Evolutionary conservation across 2,329 filamentous ascomycete genomes (phyloP).

Genomic region (Trichoderma sp.): DNA sequence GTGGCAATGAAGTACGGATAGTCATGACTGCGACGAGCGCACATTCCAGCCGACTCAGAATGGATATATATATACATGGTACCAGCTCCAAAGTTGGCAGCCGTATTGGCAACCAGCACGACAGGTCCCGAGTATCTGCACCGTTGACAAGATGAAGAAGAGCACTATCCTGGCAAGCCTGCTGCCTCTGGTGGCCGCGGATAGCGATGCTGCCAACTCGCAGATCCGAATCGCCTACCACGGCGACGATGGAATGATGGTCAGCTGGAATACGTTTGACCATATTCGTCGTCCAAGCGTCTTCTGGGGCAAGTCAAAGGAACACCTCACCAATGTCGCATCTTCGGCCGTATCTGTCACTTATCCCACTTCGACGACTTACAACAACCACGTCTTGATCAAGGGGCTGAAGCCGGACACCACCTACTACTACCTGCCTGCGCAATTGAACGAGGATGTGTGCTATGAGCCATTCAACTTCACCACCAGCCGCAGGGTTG

Average conservation of each 20-base stretch:
- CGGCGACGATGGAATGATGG: conserved; percentile 8
- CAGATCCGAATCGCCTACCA: conserved; percentile 13
- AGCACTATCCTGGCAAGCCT: background rate
- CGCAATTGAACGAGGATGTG: background rate
- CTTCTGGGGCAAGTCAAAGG: conserved; percentile 4
- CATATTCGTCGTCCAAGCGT: conserved; percentile 2
- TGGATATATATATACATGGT: background rate
- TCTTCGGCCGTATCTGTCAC: conserved; percentile 12
- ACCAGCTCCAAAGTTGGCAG: background rate
- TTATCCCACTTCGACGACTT: conserved; percentile 14
- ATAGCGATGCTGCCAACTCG: conserved; percentile 2
- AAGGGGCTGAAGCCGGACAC: conserved; percentile 8
- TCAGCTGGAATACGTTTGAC: conserved; percentile 17
- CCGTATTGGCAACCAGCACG: background rate
- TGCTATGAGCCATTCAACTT: conserved; percentile 16
- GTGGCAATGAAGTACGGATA: background rate
- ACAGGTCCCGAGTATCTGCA: background rate
- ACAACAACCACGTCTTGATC: conserved; percentile 16
- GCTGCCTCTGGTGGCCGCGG: background rate
- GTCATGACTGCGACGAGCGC: background rate
- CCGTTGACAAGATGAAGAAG: conserved; percentile 4
- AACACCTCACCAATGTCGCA: background rate
- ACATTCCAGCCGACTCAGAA: background rate
- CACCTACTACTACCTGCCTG: conserved; percentile 13
- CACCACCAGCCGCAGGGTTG: conserved; percentile 7